A percentile compares a stretch with the other conserved stretches of the same genome.
Evolutionary conservation across 75 land plant genomes (phyloP).

Genomic region (Cunninghamia lanceolata): DNA sequence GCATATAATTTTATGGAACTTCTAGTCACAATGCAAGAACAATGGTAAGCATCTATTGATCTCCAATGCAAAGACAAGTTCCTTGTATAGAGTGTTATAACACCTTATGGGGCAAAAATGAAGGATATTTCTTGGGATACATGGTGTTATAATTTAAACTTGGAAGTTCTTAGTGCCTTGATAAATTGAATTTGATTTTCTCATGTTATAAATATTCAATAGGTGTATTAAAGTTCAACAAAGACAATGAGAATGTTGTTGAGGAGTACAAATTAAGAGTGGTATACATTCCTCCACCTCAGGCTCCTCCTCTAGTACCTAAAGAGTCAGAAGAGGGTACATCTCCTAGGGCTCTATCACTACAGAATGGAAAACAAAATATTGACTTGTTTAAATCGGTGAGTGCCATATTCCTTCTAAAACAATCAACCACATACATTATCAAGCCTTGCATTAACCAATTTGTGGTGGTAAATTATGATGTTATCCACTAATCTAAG

Average conservation of each 20-base stretch:
- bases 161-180: neutral
- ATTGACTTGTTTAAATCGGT: slow-evolving; percentile 20
- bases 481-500: no score
- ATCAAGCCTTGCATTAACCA: no score
- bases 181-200: neutral
- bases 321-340: slow-evolving; percentile 75
- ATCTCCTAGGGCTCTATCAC: slow-evolving; percentile 46
- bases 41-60: slow-evolving; percentile 78
- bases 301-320: slow-evolving; percentile 79
- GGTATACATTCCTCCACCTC: slow-evolving; percentile 73
- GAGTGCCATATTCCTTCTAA: slow-evolving; percentile 12
- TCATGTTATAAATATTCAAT: neutral
- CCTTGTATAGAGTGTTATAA: slow-evolving; percentile 72
- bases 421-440: no score
- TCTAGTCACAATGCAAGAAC: slow-evolving; percentile 94
- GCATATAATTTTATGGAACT: neutral
- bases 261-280: slow-evolving; percentile 78
- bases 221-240: slow-evolving; percentile 50
- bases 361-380: slow-evolving; percentile 36
- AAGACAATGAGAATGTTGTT: slow-evolving; percentile 63
- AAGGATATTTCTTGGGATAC: slow-evolving; percentile 73
- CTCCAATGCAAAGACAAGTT: slow-evolving; percentile 95
- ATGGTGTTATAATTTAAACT: slow-evolving; percentile 40
- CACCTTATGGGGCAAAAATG: slow-evolving; percentile 24
- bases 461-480: no score